Conservation (phyloP, 495 filamentous ascomycete species). For the Aspergillus ostianus region DNA sequence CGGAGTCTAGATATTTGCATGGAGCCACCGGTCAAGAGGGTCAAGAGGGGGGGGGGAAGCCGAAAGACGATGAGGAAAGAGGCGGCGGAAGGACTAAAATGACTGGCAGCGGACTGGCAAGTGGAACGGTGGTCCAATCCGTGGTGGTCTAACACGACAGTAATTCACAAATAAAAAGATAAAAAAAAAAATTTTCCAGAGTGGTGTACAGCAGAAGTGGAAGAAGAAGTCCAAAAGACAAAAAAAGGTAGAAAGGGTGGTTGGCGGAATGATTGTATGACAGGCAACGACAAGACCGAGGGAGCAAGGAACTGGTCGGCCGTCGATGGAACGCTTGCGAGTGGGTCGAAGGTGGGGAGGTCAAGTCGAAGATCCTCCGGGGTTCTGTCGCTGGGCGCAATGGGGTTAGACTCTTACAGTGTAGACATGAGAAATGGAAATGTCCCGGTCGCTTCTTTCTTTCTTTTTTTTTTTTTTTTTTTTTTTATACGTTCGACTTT, state of each 20-base stretch:
- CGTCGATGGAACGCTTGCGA: slow-evolving; percentile 20
- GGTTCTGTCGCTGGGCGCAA: slow-evolving; percentile 20
- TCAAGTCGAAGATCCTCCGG: slow-evolving; percentile 26
- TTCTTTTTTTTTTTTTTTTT: slow-evolving; percentile 10
- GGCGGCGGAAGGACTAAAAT: slow-evolving; percentile 14
- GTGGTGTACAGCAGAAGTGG: neutral
- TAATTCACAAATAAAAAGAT: too few species aligned
- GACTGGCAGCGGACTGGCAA: slow-evolving; percentile 13
- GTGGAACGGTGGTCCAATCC: neutral
- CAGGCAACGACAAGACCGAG: neutral
- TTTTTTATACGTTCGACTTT: neutral
- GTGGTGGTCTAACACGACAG: neutral
- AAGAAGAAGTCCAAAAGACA: neutral
- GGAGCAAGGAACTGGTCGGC: slow-evolving; percentile 15
- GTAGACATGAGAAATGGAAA: neutral
- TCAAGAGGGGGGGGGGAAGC: slow-evolving; percentile 7
- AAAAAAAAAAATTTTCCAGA: too few species aligned
- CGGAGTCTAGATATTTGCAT: slow-evolving; percentile 17
- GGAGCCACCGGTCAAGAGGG: slow-evolving; percentile 13
- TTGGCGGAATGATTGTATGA: neutral
- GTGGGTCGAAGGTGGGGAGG: slow-evolving; percentile 22
- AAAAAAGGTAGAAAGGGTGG: neutral
- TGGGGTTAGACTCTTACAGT: neutral
- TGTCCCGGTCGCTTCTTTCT: slow-evolving; percentile 1
- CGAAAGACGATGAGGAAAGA: slow-evolving; percentile 1